Evolutionary conservation across 768 basidiomycete genomes (phyloP), one percentile per base, ranked within the genome.

Genomic region (Tylopilus sp.): DNA sequence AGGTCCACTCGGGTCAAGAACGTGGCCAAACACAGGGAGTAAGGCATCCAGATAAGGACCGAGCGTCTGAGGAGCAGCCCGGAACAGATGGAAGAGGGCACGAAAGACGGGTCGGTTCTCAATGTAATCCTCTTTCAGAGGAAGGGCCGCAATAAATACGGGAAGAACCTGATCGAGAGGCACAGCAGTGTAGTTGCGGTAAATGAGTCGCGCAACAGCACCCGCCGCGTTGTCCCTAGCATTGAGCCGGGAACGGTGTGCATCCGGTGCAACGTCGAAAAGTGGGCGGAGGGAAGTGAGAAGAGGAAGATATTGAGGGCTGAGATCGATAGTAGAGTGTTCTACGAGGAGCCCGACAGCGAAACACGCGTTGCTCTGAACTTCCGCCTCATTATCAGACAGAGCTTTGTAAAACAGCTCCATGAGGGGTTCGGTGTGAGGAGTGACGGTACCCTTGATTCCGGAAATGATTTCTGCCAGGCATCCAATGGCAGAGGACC

Each of bases 191-290:
- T 79, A 71, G 69, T 93, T 94, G 65, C 87, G 87, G 61, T 83
- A 67, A 64, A 98, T 87, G 66, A 98, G 78, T 15, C 97, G 86
- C 5, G 84, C 83, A 47, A 98, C 89, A 22, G 94, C 91, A 40
- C 97, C 97, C 8, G 87, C 81, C n/a, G 97, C 97, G 68, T 99
- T 99, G 71, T 99, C 97, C 56, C 86, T 86, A 18, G 94, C 94
- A 66, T 94, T 95, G 55, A 91, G 70, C 40, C 75, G 76, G 7
- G 88, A 72, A 6, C 80, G 64, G n/a, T 84, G 74, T 6, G 89
- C 75, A 51, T 85, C 81, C 0, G 81, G 70, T 8, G 81, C 60
- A 31, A 88, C 76, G 40, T 76, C 69, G 69, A 99, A 98, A 48
- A 95, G 76, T 13, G 90, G 89, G 23, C 82, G 88, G 41, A 98